A percentile compares a stretch with the other conserved stretches of the same genome.
Evolutionary conservation across 2,329 filamentous ascomycete genomes (phyloP).

Genomic region (Xylariaceae sp.): DNA sequence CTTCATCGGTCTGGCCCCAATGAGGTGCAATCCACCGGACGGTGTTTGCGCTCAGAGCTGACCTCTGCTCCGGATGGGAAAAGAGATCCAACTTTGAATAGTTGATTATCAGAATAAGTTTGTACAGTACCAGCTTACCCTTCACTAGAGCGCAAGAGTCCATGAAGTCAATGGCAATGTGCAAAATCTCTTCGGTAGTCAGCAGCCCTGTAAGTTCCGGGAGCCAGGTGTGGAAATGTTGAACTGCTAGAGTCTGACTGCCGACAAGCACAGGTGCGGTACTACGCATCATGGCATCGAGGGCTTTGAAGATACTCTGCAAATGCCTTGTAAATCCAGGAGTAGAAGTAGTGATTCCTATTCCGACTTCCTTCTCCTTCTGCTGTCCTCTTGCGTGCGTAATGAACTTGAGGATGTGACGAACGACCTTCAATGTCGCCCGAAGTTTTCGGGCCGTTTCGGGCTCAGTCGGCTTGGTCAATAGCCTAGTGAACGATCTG

Average conservation of each 20-base stretch:
- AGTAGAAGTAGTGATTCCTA: constrained; percentile 74
- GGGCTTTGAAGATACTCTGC: constrained; percentile 80
- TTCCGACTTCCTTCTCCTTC: constrained; percentile 79
- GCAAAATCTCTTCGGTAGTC: constrained; percentile 77
- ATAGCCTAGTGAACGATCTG: constrained; percentile 76
- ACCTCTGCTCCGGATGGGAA: constrained; percentile 69
- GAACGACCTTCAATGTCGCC: constrained; percentile 90
- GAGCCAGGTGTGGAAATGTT: constrained; percentile 97
- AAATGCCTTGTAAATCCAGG: constrained; percentile 76
- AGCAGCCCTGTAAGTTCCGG: constrained; percentile 79
- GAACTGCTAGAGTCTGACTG: constrained; percentile 89
- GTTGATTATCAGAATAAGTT: constrained; percentile 88
- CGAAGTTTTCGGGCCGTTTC: constrained; percentile 80
- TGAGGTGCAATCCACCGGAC: constrained; percentile 89
- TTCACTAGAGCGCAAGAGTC: constrained; percentile 84
- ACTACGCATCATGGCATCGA: constrained; percentile 88
- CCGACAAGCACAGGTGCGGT: constrained; percentile 81
- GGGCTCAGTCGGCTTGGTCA: constrained; percentile 78
- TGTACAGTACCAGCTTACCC: constrained; percentile 88
- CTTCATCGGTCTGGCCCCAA: constrained; percentile 73
- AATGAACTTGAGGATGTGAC: constrained; percentile 91
- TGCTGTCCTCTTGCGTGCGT: constrained; percentile 84
- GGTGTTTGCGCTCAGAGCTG: constrained; percentile 73
- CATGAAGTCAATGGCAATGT: constrained; percentile 89
- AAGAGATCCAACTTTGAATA: constrained; percentile 82